Evolutionary conservation across 75 land plant species (phyloP).

Genomic region (Chamaecyparis obtusa): DNA sequence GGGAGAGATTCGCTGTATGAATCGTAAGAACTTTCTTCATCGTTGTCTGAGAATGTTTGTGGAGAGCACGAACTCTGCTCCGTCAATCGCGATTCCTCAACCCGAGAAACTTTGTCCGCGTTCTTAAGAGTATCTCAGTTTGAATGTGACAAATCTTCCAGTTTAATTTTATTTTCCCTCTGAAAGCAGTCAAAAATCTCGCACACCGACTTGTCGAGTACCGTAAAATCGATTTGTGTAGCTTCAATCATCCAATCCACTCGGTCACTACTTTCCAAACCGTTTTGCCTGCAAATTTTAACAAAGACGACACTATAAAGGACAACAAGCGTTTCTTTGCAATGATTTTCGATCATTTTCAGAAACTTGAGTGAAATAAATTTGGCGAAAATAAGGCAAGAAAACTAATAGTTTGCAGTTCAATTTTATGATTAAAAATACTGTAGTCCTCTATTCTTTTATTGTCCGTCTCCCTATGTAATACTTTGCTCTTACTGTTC

Average conservation of each 20-base stretch:
- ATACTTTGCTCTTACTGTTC: too few species aligned
- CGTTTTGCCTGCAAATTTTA: not conserved
- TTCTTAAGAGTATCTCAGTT: not conserved
- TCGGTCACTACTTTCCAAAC: not conserved
- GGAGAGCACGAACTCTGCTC: constrained; percentile 9
- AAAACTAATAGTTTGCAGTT: too few species aligned
- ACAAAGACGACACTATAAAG: not conserved
- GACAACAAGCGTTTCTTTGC: too few species aligned
- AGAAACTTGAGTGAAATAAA: too few species aligned
- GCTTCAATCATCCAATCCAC: not conserved
- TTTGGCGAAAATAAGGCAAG: too few species aligned
- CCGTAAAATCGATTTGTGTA: not conserved
- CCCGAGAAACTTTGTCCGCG: not conserved
- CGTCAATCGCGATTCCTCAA: not conserved
- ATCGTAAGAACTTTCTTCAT: not conserved
- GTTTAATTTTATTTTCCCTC: not conserved
- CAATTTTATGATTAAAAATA: too few species aligned
- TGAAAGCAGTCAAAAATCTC: constrained; percentile 2
- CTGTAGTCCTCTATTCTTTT: too few species aligned
- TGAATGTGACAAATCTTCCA: not conserved
- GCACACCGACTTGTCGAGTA: not conserved
- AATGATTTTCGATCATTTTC: too few species aligned
- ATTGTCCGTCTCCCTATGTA: too few species aligned
- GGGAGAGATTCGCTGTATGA: not conserved
- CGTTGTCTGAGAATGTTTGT: not conserved